Evolutionary conservation across 495 filamentous ascomycete genomes (phyloP).

Genomic region (Glarea lozoyensis): DNA sequence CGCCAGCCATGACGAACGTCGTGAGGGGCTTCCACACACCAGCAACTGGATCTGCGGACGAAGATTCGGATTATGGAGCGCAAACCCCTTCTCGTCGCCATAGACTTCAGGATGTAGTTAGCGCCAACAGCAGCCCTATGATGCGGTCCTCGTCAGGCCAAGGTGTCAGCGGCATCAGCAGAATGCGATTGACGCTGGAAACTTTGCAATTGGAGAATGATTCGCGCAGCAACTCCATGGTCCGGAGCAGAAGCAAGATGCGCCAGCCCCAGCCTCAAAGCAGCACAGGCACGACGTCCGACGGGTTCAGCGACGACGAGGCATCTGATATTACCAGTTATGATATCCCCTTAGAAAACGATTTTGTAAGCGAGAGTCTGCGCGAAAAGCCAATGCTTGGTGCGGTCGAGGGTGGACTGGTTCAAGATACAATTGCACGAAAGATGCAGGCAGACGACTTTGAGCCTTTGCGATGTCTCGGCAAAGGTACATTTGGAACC

Average conservation of each 20-base stretch:
- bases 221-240: conserved; percentile 24
- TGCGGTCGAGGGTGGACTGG: conserved; percentile 33
- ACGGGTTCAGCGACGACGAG: conserved; percentile 18
- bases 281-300: conserved; percentile 22
- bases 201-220: conserved; percentile 42
- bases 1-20: no score
- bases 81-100: conserved; percentile 18
- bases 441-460: conserved; percentile 94
- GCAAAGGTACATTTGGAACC: conserved; percentile 83
- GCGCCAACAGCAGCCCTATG: conserved; percentile 50
- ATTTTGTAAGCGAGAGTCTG: conserved; percentile 75
- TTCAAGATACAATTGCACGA: conserved; percentile 30
- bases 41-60: conserved; percentile 63
- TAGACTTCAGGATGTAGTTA: conserved; percentile 43
- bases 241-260: conserved; percentile 18
- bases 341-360: conserved; percentile 78
- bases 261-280: conserved; percentile 16
- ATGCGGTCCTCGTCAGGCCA: conserved; percentile 49
- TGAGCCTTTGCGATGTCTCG: conserved; percentile 84
- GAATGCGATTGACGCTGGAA: conserved; percentile 68
- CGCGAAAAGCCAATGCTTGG: conserved; percentile 27
- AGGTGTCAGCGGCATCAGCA: conserved; percentile 60
- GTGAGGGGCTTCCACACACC: conserved; percentile 75
- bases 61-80: conserved; percentile 61
- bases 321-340: conserved; percentile 51